A percentile compares a stretch with the other conserved stretches of the same genome.
These are phyloP conservation scores for Verticillium klebahnii DNA, from an alignment of 2,329 filamentous ascomycete genomes.

Conservation along the genomic window DNA sequence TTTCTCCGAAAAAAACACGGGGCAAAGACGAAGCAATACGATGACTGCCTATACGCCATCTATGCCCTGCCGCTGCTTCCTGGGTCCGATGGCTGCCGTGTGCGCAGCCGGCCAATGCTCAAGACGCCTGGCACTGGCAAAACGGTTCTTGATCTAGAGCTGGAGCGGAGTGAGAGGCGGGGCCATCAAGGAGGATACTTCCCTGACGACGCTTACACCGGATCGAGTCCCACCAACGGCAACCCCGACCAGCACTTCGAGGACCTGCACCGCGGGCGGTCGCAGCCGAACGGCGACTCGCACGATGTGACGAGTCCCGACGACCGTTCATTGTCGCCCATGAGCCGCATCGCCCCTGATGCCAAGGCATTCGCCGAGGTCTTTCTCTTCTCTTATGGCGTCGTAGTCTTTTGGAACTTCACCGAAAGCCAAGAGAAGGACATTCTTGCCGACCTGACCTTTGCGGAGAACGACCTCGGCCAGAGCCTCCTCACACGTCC, in stretches of 20 bases:
- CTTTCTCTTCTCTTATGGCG: slow-evolving; percentile 95
- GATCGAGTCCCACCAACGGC: slow-evolving; percentile 24
- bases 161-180: slow-evolving; percentile 84
- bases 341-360: slow-evolving; percentile 61
- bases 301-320: slow-evolving; percentile 15
- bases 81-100: slow-evolving; percentile 78
- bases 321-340: slow-evolving; percentile 43
- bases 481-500: slow-evolving; percentile 70
- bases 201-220: slow-evolving; percentile 61
- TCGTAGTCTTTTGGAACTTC: slow-evolving; percentile 99
- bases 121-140: slow-evolving; percentile 88
- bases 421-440: slow-evolving; percentile 95
- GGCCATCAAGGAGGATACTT: slow-evolving; percentile 92
- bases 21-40: slow-evolving; percentile 92
- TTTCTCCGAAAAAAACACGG: slow-evolving; percentile 86
- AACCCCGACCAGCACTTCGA: slow-evolving; percentile 15
- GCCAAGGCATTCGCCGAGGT: slow-evolving; percentile 84
- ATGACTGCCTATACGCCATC: slow-evolving; percentile 93
- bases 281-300: slow-evolving; percentile 16
- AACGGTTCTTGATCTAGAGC: slow-evolving; percentile 88
- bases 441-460: slow-evolving; percentile 89
- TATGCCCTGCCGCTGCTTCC: slow-evolving; percentile 88
- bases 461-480: slow-evolving; percentile 65
- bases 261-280: slow-evolving; percentile 24
- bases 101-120: slow-evolving; percentile 84